These are phyloP conservation scores for Collybia sordida DNA, from an alignment of 768 basidiomycete genomes.

Conservation along the genomic window DNA sequence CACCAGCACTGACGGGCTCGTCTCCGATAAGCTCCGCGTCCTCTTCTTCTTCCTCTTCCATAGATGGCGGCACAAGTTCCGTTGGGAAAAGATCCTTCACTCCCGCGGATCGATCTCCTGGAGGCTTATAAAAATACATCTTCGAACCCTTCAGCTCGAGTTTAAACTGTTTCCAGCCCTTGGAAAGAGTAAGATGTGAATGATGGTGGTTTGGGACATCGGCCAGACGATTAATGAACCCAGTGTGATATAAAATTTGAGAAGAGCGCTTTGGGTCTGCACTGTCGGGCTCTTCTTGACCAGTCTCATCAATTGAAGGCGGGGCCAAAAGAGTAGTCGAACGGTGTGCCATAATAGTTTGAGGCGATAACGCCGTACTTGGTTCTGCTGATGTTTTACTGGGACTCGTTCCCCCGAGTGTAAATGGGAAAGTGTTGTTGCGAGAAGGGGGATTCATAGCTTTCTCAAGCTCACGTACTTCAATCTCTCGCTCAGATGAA, in stretches of 20 bases:
- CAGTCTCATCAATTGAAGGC: constrained; percentile 46
- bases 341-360: constrained; percentile 9
- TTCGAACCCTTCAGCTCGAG: constrained; percentile 83
- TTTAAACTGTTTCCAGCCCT: constrained; percentile 88
- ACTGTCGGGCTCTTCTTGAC: constrained; percentile 26
- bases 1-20: constrained; percentile 2
- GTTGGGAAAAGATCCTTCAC: constrained; percentile 78
- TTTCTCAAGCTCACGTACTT: constrained; percentile 12
- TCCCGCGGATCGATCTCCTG: constrained; percentile 59
- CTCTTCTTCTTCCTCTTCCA: constrained; percentile 46
- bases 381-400: constrained; percentile 5
- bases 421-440: constrained; percentile 13
- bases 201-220: constrained; percentile 44
- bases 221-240: constrained; percentile 74
- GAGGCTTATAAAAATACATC: constrained; percentile 84
- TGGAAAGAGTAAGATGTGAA: constrained; percentile 40
- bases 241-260: constrained; percentile 74
- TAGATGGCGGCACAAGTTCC: constrained; percentile 51
- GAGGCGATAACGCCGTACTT: not conserved
- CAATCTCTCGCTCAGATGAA: constrained; percentile 36
- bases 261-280: constrained; percentile 59
- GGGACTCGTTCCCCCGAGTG: constrained; percentile 4
- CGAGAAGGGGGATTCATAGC: not conserved
- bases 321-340: constrained; percentile 45
- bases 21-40: constrained; percentile 18